Percentiles rank a stretch among this genome's conserved stretches.
Conservation (phyloP, 441 rosid species). For the Isatis lusitanica region DNA sequence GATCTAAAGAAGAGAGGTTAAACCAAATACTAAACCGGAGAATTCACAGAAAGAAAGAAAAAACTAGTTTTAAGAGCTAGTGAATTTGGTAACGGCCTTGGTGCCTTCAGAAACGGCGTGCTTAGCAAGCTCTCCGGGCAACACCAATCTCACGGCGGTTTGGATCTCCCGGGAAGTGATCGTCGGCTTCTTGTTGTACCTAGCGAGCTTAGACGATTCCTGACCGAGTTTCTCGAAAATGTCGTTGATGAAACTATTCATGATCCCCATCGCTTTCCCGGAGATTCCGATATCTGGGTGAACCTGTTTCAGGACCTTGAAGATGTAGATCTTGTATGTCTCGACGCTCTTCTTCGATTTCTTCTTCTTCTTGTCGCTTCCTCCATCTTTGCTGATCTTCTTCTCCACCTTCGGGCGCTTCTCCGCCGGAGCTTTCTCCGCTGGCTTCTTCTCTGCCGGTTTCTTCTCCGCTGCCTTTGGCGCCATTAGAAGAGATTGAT, state of each 20-base stretch:
- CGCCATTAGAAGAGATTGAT: slow-evolving; percentile 31
- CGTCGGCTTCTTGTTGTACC: slow-evolving; percentile 49
- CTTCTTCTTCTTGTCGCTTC: slow-evolving; percentile 44
- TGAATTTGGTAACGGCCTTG: slow-evolving; percentile 50
- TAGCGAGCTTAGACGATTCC: slow-evolving; percentile 41
- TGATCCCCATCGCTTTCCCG: slow-evolving; percentile 28
- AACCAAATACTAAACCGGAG: not conserved
- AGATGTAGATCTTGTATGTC: slow-evolving; percentile 53
- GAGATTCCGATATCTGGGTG: slow-evolving; percentile 45
- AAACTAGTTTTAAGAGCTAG: slow-evolving; percentile 31
- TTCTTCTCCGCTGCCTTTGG: slow-evolving; percentile 45
- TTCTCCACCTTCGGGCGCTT: slow-evolving; percentile 50
- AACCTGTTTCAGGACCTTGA: slow-evolving; percentile 47
- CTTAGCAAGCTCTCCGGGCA: slow-evolving; percentile 47
- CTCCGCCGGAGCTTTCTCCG: slow-evolving; percentile 38
- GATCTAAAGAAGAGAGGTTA: not conserved
- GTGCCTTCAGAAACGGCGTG: slow-evolving; percentile 49
- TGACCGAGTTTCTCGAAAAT: slow-evolving; percentile 44
- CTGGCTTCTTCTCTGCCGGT: slow-evolving; percentile 40
- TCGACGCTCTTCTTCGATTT: slow-evolving; percentile 44
- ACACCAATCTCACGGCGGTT: slow-evolving; percentile 46
- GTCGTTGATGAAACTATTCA: slow-evolving; percentile 23
- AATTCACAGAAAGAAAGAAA: not conserved
- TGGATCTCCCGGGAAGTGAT: slow-evolving; percentile 48
- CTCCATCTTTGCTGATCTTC: slow-evolving; percentile 46